phyloP scores from a whole-genome alignment of 75 land plant species.

The Chamaecyparis obtusa region DNA sequence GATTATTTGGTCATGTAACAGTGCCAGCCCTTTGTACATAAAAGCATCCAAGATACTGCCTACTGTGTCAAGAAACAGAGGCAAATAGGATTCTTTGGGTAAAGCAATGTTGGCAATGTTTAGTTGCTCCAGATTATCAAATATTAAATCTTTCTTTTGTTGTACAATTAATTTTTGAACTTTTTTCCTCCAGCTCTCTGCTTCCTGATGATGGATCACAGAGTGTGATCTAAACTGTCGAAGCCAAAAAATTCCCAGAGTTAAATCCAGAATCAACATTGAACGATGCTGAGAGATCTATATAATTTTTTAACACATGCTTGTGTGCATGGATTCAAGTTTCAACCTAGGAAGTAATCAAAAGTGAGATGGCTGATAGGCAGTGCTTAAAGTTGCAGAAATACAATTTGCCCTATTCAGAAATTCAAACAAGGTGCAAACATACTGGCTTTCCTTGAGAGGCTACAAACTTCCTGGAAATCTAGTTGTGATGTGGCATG shows the following conservation, averaged over 20 bases:
- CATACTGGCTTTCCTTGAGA: background rate
- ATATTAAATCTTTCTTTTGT: background rate
- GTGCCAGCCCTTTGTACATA: background rate
- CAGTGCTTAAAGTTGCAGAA: background rate
- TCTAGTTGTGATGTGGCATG: background rate
- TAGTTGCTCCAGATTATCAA: slow-evolving; percentile 2
- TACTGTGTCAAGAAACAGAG: background rate
- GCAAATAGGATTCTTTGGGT: slow-evolving; percentile 8
- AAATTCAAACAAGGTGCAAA: background rate
- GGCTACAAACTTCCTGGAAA: background rate
- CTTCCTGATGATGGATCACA: no score
- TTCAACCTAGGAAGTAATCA: background rate
- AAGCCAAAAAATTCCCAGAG: no score
- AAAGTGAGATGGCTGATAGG: background rate
- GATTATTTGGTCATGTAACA: slow-evolving; percentile 1
- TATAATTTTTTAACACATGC: no score
- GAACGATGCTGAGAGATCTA: background rate
- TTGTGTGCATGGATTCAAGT: background rate
- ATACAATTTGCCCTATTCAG: background rate
- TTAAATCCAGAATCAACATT: no score
- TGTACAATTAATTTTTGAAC: background rate
- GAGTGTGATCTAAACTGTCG: no score
- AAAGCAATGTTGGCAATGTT: background rate
- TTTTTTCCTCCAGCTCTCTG: no score
- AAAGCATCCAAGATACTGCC: background rate